Evolutionary conservation across 1,139 yeast species (phyloP).

Genomic region (Scheffersomyces insectosa): DNA sequence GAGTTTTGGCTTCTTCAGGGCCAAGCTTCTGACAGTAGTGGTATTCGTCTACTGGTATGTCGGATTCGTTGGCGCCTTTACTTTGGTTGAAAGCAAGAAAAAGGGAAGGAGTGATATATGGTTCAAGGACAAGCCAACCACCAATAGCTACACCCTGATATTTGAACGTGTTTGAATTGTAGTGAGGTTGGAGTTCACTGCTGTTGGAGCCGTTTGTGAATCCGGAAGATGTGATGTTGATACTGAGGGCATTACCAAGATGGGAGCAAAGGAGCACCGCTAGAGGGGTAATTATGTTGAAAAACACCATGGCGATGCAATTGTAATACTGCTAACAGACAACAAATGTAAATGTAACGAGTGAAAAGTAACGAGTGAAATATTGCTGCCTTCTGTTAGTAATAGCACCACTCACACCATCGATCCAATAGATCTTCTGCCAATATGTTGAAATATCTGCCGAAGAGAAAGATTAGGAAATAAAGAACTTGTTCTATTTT

Average conservation of each 20-base stretch:
- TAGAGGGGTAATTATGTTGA: too few relatives aligned
- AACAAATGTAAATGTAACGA: too few relatives aligned
- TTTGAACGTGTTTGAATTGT: slow-evolving; percentile 24
- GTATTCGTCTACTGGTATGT: slow-evolving; percentile 60
- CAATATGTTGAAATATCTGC: too few relatives aligned
- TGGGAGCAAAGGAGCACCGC: not conserved
- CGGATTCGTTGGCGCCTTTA: slow-evolving; percentile 27
- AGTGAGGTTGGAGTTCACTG: slow-evolving; percentile 9
- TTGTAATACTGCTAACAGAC: too few relatives aligned
- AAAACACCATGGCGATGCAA: too few relatives aligned
- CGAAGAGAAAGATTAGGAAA: too few relatives aligned
- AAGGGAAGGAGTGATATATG: slow-evolving; percentile 63
- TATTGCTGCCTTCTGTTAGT: too few relatives aligned
- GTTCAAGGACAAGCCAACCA: slow-evolving; percentile 68
- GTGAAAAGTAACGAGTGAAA: too few relatives aligned
- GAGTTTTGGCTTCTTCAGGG: slow-evolving; percentile 35
- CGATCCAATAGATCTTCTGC: too few relatives aligned
- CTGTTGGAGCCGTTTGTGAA: slow-evolving; percentile 7
- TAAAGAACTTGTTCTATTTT: too few relatives aligned
- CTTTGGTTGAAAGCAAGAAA: slow-evolving; percentile 39
- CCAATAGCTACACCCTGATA: slow-evolving; percentile 58
- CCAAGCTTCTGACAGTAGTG: slow-evolving; percentile 53
- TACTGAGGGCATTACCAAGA: not conserved
- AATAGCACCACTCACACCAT: too few relatives aligned
- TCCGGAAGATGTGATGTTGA: slow-evolving; percentile 2